Conservation (phyloP, 805 yeast species). For the Yarrowia divulgata region DNA sequence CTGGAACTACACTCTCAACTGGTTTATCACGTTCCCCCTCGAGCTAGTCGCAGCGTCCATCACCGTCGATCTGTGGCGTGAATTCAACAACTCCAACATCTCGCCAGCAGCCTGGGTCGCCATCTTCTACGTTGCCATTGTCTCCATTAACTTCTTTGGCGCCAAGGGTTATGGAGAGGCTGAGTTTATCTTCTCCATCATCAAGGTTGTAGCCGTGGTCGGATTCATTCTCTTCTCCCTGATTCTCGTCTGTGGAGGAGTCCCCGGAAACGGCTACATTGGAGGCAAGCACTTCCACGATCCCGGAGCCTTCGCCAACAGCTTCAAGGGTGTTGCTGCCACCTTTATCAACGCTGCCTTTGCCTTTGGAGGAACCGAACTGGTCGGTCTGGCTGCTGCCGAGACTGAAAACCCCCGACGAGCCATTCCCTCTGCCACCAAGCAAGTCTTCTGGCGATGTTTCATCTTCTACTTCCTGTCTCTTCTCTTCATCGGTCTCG, state of each 20-base stretch:
- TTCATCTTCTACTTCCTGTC: slow-evolving; percentile 68
- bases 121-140: slow-evolving; percentile 60
- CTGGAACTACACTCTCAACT: slow-evolving; percentile 72
- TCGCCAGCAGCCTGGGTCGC: slow-evolving; percentile 67
- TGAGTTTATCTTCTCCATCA: slow-evolving; percentile 64
- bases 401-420: slow-evolving; percentile 71
- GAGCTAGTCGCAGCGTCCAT: slow-evolving; percentile 72
- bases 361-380: slow-evolving; percentile 74
- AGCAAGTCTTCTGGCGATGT: slow-evolving; percentile 81
- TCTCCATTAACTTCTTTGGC: slow-evolving; percentile 62
- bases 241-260: slow-evolving; percentile 61
- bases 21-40: slow-evolving; percentile 69
- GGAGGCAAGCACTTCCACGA: slow-evolving; percentile 66
- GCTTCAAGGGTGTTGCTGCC: slow-evolving; percentile 70
- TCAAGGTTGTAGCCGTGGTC: slow-evolving; percentile 65
- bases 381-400: slow-evolving; percentile 73
- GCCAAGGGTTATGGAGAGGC: slow-evolving; percentile 73
- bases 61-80: slow-evolving; percentile 66
- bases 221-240: slow-evolving; percentile 71
- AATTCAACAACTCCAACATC: slow-evolving; percentile 63
- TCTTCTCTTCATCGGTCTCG: slow-evolving; percentile 63
- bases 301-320: slow-evolving; percentile 75
- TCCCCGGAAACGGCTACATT: slow-evolving; percentile 60
- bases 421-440: slow-evolving; percentile 71
- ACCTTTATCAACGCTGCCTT: slow-evolving; percentile 76